These are phyloP conservation scores for Phanerochaete sordida DNA, from an alignment of 768 basidiomycete genomes.

Conservation along the genomic window DNA sequence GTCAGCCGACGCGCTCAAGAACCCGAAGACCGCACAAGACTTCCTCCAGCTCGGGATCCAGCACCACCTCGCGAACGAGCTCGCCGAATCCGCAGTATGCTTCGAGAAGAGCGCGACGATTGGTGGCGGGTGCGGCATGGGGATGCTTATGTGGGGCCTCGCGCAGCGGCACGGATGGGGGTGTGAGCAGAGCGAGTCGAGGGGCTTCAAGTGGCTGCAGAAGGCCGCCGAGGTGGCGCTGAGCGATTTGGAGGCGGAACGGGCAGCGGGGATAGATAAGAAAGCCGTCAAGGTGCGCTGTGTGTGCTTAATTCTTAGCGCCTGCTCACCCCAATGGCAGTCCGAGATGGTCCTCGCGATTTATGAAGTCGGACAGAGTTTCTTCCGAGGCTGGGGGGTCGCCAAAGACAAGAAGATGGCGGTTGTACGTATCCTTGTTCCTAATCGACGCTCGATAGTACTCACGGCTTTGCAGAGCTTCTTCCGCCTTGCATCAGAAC, in stretches of 20 bases:
- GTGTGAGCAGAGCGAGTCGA: conserved; percentile 70
- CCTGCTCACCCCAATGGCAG: conserved; percentile 29
- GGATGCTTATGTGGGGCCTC: conserved; percentile 93
- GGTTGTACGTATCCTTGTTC: conserved; percentile 47
- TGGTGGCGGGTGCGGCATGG: conserved; percentile 78
- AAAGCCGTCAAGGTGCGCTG: conserved; percentile 49
- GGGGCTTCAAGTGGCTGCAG: conserved; percentile 79
- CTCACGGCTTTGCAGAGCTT: conserved; percentile 54
- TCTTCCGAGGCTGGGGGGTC: conserved; percentile 91
- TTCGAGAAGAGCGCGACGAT: conserved; percentile 76
- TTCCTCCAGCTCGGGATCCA: conserved; percentile 75
- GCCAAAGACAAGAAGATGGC: conserved; percentile 87
- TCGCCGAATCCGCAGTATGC: conserved; percentile 63
- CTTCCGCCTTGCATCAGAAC: conserved; percentile 75
- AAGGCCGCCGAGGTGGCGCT: conserved; percentile 81
- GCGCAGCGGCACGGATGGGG: conserved; percentile 89
- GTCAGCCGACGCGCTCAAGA: background rate
- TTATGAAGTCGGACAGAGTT: conserved; percentile 91
- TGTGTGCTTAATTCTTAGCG: background rate
- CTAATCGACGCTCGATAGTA: background rate
- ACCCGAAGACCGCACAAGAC: conserved; percentile 50
- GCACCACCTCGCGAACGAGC: conserved; percentile 70
- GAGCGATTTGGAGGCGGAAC: conserved; percentile 65
- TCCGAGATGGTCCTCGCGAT: conserved; percentile 84
- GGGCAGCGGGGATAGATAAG: conserved; percentile 49